These are phyloP conservation scores for Ophiostoma pallidulum DNA, from an alignment of 2,329 filamentous ascomycete genomes.

Conservation along the genomic window DNA sequence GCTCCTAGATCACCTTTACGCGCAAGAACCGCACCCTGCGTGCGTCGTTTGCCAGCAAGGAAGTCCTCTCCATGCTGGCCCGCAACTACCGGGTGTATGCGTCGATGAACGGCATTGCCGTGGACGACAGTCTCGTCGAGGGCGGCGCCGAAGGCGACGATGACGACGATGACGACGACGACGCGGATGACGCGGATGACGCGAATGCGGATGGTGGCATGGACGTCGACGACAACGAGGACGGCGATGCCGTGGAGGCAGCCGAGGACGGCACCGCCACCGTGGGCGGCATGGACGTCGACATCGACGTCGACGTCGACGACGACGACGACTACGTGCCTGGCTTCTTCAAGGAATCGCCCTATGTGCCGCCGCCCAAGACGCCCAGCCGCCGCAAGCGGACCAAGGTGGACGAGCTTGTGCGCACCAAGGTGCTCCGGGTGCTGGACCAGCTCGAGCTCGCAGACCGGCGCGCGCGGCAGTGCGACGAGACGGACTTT, in stretches of 20 bases:
- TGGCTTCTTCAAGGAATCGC: conserved; percentile 67
- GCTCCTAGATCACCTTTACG: conserved; percentile 58
- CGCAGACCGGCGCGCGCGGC: conserved; percentile 69
- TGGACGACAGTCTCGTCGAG: conserved; percentile 33
- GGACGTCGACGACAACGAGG: conserved; percentile 37
- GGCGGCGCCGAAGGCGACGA: conserved; percentile 39
- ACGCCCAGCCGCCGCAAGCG: conserved; percentile 64
- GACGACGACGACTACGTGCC: conserved; percentile 62
- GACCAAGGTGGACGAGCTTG: conserved; percentile 69
- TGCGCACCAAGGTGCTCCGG: conserved; percentile 78
- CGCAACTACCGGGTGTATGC: conserved; percentile 86
- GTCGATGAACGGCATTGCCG: conserved; percentile 66
- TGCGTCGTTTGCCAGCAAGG: conserved; percentile 66
- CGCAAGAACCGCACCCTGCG: conserved; percentile 87
- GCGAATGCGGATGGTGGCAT: conserved; percentile 41
- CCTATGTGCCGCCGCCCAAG: conserved; percentile 35
- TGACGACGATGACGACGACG: conserved; percentile 32
- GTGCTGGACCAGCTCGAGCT: conserved; percentile 76
- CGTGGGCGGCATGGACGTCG: conserved; percentile 44
- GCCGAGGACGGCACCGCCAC: conserved; percentile 27
- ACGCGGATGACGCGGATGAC: conserved; percentile 38
- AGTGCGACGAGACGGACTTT: conserved; percentile 91
- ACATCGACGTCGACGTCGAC: conserved; percentile 40
- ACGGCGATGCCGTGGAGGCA: conserved; percentile 54
- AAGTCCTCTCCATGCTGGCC: conserved; percentile 74